phyloP scores from a whole-genome alignment of 2,329 filamentous ascomycete species.

The Hypomyces rosellus region DNA sequence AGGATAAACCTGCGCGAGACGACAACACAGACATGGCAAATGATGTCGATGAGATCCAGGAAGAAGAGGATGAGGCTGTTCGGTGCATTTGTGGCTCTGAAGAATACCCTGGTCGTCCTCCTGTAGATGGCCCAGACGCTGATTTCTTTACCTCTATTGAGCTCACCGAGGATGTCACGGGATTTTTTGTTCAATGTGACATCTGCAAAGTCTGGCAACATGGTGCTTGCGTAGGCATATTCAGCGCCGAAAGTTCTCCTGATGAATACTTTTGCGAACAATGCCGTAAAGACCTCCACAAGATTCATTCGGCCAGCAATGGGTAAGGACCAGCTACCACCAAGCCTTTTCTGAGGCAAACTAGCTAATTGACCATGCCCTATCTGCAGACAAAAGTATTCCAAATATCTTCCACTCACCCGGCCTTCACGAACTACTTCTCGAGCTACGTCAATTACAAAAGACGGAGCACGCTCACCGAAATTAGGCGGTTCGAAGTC shows the following conservation, averaged over 20 bases:
- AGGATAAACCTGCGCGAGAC: slow-evolving; percentile 36
- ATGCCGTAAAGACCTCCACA: slow-evolving; percentile 87
- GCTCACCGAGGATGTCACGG: slow-evolving; percentile 78
- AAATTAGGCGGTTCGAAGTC: slow-evolving; percentile 50
- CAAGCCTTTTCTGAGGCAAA: not conserved
- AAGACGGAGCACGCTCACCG: slow-evolving; percentile 52
- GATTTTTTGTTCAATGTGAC: slow-evolving; percentile 97
- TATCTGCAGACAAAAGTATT: slow-evolving; percentile 53
- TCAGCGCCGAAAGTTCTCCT: slow-evolving; percentile 85
- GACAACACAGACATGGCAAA: slow-evolving; percentile 49
- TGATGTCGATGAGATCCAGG: slow-evolving; percentile 63
- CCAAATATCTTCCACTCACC: slow-evolving; percentile 57
- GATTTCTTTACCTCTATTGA: slow-evolving; percentile 54
- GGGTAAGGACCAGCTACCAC: slow-evolving; percentile 51
- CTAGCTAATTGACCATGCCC: not conserved
- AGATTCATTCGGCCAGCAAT: slow-evolving; percentile 70
- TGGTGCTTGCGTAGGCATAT: slow-evolving; percentile 93
- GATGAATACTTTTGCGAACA: slow-evolving; percentile 98
- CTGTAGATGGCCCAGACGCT: slow-evolving; percentile 52
- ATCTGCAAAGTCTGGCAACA: slow-evolving; percentile 98
- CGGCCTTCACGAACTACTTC: slow-evolving; percentile 51
- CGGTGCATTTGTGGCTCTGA: slow-evolving; percentile 91
- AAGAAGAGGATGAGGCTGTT: slow-evolving; percentile 86
- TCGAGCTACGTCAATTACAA: slow-evolving; percentile 58
- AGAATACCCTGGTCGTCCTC: slow-evolving; percentile 83